phyloP scores from a whole-genome alignment of 2,329 filamentous ascomycete species.

The Clonostachys byssicola region DNA sequence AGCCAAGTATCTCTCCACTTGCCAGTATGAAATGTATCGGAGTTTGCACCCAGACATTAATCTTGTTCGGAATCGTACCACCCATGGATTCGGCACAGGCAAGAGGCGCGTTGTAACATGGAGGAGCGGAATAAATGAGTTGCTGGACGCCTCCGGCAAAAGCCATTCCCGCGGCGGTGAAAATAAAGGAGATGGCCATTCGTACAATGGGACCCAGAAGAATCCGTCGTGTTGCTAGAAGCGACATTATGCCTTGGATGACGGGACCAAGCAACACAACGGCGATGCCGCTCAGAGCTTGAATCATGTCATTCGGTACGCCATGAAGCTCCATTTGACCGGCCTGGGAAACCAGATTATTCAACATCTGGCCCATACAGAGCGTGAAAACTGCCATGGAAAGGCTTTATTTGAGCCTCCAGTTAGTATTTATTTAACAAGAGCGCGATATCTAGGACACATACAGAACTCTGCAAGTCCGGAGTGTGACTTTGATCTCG shows the following conservation, averaged over 20 bases:
- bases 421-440: slow-evolving; percentile 18
- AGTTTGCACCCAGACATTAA: slow-evolving; percentile 49
- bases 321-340: slow-evolving; percentile 54
- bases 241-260: slow-evolving; percentile 35
- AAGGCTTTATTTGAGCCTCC: slow-evolving; percentile 41
- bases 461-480: background rate
- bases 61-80: slow-evolving; percentile 31
- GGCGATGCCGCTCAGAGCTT: slow-evolving; percentile 63
- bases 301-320: slow-evolving; percentile 66
- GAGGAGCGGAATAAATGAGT: slow-evolving; percentile 50
- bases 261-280: slow-evolving; percentile 62
- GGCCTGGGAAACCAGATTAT: slow-evolving; percentile 62
- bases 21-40: slow-evolving; percentile 55
- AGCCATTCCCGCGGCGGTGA: slow-evolving; percentile 62
- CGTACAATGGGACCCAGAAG: slow-evolving; percentile 8
- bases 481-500: slow-evolving; percentile 37
- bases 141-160: slow-evolving; percentile 38
- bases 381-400: slow-evolving; percentile 65
- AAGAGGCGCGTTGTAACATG: slow-evolving; percentile 36
- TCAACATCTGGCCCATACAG: slow-evolving; percentile 62
- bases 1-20: slow-evolving; percentile 57
- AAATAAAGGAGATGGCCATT: slow-evolving; percentile 43
- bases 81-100: background rate
- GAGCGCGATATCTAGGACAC: background rate
- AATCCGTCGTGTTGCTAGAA: background rate